Evolutionary conservation across 495 filamentous ascomycete genomes (phyloP), one percentile per base, ranked within the genome.

Genomic region (Neurospora sp.): DNA sequence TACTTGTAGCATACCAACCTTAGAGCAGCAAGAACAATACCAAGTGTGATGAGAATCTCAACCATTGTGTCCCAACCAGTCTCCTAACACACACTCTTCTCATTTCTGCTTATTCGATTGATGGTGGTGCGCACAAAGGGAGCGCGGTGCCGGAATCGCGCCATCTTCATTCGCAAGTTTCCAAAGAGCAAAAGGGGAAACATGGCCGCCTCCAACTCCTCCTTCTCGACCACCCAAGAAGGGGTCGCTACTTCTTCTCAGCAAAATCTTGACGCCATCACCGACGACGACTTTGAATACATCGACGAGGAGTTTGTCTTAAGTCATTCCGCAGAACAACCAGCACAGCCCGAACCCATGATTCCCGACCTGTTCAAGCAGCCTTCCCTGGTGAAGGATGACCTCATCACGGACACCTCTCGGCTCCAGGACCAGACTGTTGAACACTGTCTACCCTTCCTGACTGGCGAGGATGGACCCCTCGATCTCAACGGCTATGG

Each of bases 391-490:
- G 86, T 98, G 76, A 85, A 82, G 72, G 95, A 98, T 81, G 71
- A 78, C 5, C 85, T 94, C 70, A 78, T 84, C 69, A 97, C 96
- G 11, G 81, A 87, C 66, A 90, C 93, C 37, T 92, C 91, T 2
- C 75, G 81, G 71, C 81, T 88, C 59, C 94, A 97, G 80, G 84
- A 89, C 69, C 84, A 90, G 69, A 93, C 91, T 0, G 83, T 92
- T 37, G 78, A 87, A 7, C 87, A 86, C 73, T 94, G 94, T 76
- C 83, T 94, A 13, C 90, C 91, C 1, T 91, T 90, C 76, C 84
- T 97, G 42, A 80, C 86, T 21, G 87, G 83, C 37, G 80, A 84
- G 48, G 54, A 82, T 37, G 81, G 83, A 10, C 77, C 74, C 70
- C 72, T 85, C 38, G 69, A 73, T 38, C 86, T 87, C 83, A 95